A percentile compares a stretch with the other conserved stretches of the same genome.
Conservation (phyloP, 1,284 basidiomycete genomes). For the Rhodotorula sp. region DNA sequence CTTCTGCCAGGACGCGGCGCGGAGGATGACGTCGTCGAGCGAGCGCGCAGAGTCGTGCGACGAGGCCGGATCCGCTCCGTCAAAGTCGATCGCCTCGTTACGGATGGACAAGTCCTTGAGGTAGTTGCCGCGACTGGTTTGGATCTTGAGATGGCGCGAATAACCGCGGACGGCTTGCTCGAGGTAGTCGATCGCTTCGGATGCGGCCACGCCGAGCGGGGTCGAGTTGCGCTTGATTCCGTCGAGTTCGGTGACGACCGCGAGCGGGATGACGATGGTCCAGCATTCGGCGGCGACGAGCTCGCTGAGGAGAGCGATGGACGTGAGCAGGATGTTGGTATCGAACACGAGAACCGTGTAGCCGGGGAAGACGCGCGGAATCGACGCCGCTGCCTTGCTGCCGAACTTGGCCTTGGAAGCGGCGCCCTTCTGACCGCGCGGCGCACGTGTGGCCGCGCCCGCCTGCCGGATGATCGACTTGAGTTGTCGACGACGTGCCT, state of each 20-base stretch:
- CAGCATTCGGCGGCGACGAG: constrained; percentile 77
- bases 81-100: constrained; percentile 78
- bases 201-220: constrained; percentile 54
- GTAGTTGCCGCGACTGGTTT: constrained; percentile 93
- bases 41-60: constrained; percentile 61
- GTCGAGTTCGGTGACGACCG: constrained; percentile 91
- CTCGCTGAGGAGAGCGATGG: constrained; percentile 66
- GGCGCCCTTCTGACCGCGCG: constrained; percentile 42
- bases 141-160: constrained; percentile 78
- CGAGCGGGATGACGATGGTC: constrained; percentile 83
- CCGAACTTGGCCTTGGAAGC: constrained; percentile 30
- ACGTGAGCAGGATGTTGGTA: constrained; percentile 87
- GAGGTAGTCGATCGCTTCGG: constrained; percentile 70
- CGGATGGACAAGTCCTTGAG: constrained; percentile 77
- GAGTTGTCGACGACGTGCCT: constrained; percentile 49
- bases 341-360: constrained; percentile 89
- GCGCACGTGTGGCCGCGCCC: constrained; percentile 15
- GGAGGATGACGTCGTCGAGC: constrained; percentile 93
- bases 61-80: constrained; percentile 1
- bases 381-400: constrained; percentile 46
- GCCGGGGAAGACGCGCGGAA: constrained; percentile 68
- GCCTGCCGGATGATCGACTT: constrained; percentile 48
- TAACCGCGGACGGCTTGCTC: constrained; percentile 70
- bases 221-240: constrained; percentile 69
- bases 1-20: constrained; percentile 85